Conservation (phyloP, 2,329 filamentous ascomycete species). For the Coniochaeta prunicola region DNA sequence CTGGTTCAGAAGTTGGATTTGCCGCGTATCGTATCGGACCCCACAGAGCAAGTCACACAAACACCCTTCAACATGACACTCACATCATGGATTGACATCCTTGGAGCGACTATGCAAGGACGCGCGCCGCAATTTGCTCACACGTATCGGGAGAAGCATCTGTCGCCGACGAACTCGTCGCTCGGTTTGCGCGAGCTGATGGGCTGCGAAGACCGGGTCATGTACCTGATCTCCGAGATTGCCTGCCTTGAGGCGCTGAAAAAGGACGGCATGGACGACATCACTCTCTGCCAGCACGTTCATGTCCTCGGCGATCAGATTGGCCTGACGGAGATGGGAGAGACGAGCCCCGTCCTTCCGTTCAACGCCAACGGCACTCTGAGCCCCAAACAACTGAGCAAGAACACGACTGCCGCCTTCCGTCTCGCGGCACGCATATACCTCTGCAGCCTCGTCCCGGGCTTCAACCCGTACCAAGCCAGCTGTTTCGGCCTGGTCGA, state of each 20-base stretch:
- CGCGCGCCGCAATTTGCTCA: conserved; percentile 82
- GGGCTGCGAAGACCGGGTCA: conserved; percentile 94
- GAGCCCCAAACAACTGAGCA: conserved; percentile 73
- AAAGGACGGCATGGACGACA: conserved; percentile 73
- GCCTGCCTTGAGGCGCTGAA: conserved; percentile 91
- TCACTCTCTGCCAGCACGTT: conserved; percentile 82
- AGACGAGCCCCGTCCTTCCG: conserved; percentile 49
- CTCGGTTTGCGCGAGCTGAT: conserved; percentile 84
- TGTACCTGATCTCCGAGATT: conserved; percentile 98
- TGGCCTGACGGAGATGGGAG: conserved; percentile 65
- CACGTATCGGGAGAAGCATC: conserved; percentile 91
- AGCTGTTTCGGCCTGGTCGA: conserved; percentile 72
- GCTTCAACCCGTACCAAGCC: conserved; percentile 67
- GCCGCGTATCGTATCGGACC: conserved; percentile 56
- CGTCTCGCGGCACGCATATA: conserved; percentile 90
- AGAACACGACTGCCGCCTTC: conserved; percentile 87
- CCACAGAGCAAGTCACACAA: conserved; percentile 50
- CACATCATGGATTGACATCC: conserved; percentile 92
- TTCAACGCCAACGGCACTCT: conserved; percentile 67
- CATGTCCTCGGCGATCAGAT: conserved; percentile 83
- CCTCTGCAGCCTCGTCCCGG: conserved; percentile 90
- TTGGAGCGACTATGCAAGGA: conserved; percentile 87
- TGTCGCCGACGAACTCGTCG: conserved; percentile 54
- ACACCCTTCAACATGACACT: conserved; percentile 94
- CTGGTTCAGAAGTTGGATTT: conserved; percentile 82